Evolutionary conservation across 1,284 basidiomycete species (phyloP).

Genomic region (Fereydounia khargensis): DNA sequence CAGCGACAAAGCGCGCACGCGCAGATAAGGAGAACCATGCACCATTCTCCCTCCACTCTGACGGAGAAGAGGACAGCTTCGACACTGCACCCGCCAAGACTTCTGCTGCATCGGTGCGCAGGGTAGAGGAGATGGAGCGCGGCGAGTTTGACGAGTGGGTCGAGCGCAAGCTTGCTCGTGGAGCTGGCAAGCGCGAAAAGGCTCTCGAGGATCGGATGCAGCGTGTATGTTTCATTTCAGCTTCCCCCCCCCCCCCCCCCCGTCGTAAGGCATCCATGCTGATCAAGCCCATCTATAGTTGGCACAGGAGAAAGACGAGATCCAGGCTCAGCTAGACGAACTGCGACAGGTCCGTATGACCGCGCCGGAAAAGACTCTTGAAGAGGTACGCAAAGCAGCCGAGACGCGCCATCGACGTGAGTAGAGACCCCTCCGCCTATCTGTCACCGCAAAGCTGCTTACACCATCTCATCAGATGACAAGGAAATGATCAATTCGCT

Average conservation of each 20-base stretch:
- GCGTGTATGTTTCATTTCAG: no score
- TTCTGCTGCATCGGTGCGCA: background rate
- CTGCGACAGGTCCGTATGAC: slow-evolving; percentile 44
- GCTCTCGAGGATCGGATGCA: slow-evolving; percentile 31
- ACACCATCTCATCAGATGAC: slow-evolving; percentile 6
- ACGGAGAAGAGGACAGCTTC: background rate
- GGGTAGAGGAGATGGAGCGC: slow-evolving; percentile 5
- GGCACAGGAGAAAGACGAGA: slow-evolving; percentile 37
- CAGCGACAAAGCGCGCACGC: background rate
- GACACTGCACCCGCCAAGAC: background rate
- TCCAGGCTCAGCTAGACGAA: slow-evolving; percentile 50
- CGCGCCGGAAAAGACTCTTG: slow-evolving; percentile 35
- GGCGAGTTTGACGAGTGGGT: slow-evolving; percentile 22
- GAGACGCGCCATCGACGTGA: slow-evolving; percentile 36
- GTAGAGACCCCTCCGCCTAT: background rate
- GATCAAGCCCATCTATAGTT: no score
- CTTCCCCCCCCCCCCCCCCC: no score
- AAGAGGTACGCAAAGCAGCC: slow-evolving; percentile 38
- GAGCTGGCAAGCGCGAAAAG: slow-evolving; percentile 24
- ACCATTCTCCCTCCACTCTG: background rate
- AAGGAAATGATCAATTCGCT: slow-evolving; percentile 26
- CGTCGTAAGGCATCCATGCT: no score
- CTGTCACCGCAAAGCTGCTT: background rate
- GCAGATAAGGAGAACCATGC: background rate
- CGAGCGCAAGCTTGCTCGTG: slow-evolving; percentile 25